phyloP scores from a whole-genome alignment of 768 basidiomycete genomes.

The Pleurotus platypus region DNA sequence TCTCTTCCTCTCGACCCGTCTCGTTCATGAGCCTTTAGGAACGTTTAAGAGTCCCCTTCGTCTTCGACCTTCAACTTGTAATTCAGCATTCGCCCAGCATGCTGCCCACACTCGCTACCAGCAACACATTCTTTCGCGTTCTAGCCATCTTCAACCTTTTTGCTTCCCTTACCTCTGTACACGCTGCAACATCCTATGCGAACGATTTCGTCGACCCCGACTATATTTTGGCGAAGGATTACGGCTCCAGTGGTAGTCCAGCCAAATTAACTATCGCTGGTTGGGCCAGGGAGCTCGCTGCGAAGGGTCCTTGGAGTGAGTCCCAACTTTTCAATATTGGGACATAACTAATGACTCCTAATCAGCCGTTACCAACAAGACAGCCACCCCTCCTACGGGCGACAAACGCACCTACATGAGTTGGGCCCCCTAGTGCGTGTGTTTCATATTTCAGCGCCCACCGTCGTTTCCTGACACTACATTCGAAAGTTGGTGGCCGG shows the following conservation, averaged over 20 bases:
- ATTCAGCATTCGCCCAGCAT: not conserved
- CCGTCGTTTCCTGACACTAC: not conserved
- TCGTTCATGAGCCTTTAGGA: not conserved
- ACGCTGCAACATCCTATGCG: slow-evolving; percentile 38
- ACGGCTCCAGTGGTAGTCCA: slow-evolving; percentile 35
- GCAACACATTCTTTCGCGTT: slow-evolving; percentile 20
- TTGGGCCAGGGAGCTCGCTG: slow-evolving; percentile 43
- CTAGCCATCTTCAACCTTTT: slow-evolving; percentile 19
- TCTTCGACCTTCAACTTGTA: too few species aligned
- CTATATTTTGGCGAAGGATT: slow-evolving; percentile 40
- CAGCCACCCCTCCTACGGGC: slow-evolving; percentile 45
- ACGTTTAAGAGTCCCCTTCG: not conserved
- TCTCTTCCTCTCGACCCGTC: not conserved
- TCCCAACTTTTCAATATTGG: slow-evolving; percentile 3
- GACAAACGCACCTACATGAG: slow-evolving; percentile 64
- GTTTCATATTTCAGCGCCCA: not conserved
- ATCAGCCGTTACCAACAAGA: slow-evolving; percentile 47
- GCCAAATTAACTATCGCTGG: slow-evolving; percentile 42
- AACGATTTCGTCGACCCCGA: slow-evolving; percentile 56
- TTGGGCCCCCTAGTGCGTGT: slow-evolving; percentile 64
- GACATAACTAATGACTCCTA: not conserved
- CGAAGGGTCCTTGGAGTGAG: slow-evolving; percentile 55
- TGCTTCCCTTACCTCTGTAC: slow-evolving; percentile 13
- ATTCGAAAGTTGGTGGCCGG: slow-evolving; percentile 53
- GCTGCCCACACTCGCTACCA: slow-evolving; percentile 5